Evolutionary conservation across 192 early-diverging fungal genomes (phyloP).

Genomic region (Podila verticillata): DNA sequence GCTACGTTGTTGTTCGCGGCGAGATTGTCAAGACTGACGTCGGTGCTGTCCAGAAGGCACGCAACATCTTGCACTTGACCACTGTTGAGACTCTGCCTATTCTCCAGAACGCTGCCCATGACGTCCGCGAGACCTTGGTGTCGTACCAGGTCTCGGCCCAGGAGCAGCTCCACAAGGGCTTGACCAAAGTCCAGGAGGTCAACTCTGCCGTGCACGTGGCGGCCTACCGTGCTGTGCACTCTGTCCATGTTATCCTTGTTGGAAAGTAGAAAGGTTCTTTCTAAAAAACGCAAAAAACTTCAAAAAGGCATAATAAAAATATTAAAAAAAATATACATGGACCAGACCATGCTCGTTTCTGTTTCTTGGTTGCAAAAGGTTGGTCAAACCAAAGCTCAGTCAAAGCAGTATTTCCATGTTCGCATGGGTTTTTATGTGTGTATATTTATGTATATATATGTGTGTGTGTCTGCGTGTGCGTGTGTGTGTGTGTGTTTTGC

Average conservation of each 20-base stretch:
- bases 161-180: conserved; percentile 41
- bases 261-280: conserved; percentile 32
- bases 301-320: neutral
- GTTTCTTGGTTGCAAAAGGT: too few species aligned
- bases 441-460: too few species aligned
- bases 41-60: conserved; percentile 62
- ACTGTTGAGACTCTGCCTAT: conserved; percentile 61
- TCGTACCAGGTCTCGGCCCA: conserved; percentile 44
- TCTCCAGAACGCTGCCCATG: conserved; percentile 53
- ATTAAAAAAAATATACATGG: neutral
- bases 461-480: too few species aligned
- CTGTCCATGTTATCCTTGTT: conserved; percentile 36
- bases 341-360: neutral
- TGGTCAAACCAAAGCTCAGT: too few species aligned
- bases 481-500: too few species aligned
- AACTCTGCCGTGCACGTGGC: conserved; percentile 43
- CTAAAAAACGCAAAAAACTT: neutral
- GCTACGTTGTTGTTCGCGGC: conserved; percentile 57
- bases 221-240: conserved; percentile 33
- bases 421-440: too few species aligned
- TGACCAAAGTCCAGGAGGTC: conserved; percentile 49
- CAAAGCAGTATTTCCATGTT: too few species aligned
- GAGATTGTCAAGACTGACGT: conserved; percentile 58
- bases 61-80: conserved; percentile 61
- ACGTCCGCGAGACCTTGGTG: conserved; percentile 53